These are phyloP conservation scores for Ascoidea asiatica DNA, from an alignment of 805 yeast genomes.

Conservation along the genomic window DNA sequence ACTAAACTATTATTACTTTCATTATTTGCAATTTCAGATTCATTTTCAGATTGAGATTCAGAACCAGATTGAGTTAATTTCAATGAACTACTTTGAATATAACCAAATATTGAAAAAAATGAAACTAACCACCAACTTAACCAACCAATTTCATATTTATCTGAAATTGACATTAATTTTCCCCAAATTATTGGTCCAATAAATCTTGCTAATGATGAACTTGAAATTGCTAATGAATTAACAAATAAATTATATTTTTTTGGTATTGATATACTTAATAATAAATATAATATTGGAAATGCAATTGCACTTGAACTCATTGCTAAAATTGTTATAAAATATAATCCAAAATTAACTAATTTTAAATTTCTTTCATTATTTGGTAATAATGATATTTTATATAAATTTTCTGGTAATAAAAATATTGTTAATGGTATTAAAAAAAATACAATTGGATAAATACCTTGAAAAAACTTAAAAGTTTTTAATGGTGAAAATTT, in stretches of 20 bases:
- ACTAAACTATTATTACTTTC: too few relatives aligned
- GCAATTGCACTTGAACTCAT: too few relatives aligned
- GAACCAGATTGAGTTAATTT: too few relatives aligned
- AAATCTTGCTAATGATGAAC: slow-evolving; percentile 32
- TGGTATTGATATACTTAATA: too few relatives aligned
- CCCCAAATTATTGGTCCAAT: slow-evolving; percentile 39
- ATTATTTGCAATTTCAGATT: too few relatives aligned
- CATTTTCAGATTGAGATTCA: too few relatives aligned
- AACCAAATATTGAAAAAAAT: too few relatives aligned
- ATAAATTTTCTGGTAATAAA: slow-evolving; percentile 22
- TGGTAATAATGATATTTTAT: too few relatives aligned
- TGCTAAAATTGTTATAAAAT: too few relatives aligned
- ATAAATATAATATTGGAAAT: too few relatives aligned
- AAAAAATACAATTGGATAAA: slow-evolving; percentile 32
- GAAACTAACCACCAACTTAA: slow-evolving; percentile 21
- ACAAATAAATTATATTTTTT: slow-evolving; percentile 30
- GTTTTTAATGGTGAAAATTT: slow-evolving; percentile 29
- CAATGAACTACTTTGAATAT: too few relatives aligned
- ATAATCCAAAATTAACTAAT: slow-evolving; percentile 1
- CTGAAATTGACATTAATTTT: slow-evolving; percentile 14
- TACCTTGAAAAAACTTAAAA: slow-evolving; percentile 24
- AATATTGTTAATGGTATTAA: slow-evolving; percentile 34
- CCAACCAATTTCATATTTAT: slow-evolving; percentile 8
- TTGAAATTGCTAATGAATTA: slow-evolving; percentile 32
- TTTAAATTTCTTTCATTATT: not conserved